These are phyloP conservation scores for Emmonsiellopsis sp. DNA, from an alignment of 2,329 filamentous ascomycete species.

Conservation along the genomic window DNA sequence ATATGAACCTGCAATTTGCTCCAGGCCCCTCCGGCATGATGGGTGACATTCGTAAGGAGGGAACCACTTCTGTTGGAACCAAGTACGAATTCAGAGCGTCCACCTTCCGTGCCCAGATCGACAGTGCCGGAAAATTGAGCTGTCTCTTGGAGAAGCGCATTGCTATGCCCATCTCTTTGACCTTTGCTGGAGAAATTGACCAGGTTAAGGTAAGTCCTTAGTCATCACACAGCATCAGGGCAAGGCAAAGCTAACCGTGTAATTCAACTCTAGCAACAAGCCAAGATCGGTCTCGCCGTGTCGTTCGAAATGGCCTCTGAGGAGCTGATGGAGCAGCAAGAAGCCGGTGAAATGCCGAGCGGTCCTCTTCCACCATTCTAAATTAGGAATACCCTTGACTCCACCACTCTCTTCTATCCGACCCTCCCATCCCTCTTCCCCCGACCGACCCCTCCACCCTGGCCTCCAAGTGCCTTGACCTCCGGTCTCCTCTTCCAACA, in stretches of 20 bases:
- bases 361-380: conserved; percentile 44
- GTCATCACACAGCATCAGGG: background rate
- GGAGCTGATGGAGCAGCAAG: conserved; percentile 79
- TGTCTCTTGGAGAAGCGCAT: conserved; percentile 93
- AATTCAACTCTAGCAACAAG: conserved; percentile 60
- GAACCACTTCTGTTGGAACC: conserved; percentile 80
- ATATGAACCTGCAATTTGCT: conserved; percentile 79
- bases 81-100: conserved; percentile 98
- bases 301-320: conserved; percentile 80
- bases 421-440: background rate
- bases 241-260: conserved; percentile 6
- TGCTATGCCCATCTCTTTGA: conserved; percentile 82
- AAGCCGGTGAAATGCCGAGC: conserved; percentile 39
- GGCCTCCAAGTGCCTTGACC: too few species aligned
- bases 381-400: conserved; percentile 10
- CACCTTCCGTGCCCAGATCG: conserved; percentile 90
- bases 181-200: conserved; percentile 93
- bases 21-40: conserved; percentile 60
- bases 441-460: too few species aligned
- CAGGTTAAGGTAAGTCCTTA: conserved; percentile 70
- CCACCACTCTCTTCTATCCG: conserved; percentile 3
- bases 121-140: conserved; percentile 88
- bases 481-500: conserved; percentile 14
- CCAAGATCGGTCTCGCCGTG: conserved; percentile 89
- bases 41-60: conserved; percentile 74